phyloP scores from a whole-genome alignment of 106 monocot genomes.

The Allium fistulosum region DNA sequence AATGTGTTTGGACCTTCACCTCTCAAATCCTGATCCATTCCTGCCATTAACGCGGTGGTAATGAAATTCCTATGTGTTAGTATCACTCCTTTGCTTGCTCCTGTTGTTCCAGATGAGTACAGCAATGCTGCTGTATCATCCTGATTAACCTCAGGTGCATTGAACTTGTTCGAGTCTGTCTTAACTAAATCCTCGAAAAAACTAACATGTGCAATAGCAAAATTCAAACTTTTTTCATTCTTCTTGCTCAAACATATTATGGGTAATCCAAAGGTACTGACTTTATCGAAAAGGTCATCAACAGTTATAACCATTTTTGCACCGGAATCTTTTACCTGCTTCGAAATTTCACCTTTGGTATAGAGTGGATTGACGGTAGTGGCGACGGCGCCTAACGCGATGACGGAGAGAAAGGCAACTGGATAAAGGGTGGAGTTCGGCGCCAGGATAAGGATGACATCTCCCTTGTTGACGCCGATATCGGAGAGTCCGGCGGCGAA shows the following conservation, averaged over 20 bases:
- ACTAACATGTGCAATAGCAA: constrained; percentile 5
- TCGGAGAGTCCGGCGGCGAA: constrained; percentile 41
- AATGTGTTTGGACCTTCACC: constrained; percentile 40
- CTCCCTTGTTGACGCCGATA: constrained; percentile 32
- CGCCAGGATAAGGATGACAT: constrained; percentile 73
- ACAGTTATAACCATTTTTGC: constrained; percentile 55
- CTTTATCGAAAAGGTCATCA: constrained; percentile 35
- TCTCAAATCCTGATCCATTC: constrained; percentile 34
- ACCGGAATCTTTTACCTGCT: constrained; percentile 43
- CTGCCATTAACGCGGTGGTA: constrained; percentile 40
- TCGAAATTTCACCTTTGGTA: constrained; percentile 63
- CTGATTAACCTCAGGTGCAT: constrained; percentile 20
- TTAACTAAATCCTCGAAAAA: constrained; percentile 23
- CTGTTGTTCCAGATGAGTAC: constrained; percentile 90
- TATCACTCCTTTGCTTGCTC: constrained; percentile 72
- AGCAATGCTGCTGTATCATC: constrained; percentile 67
- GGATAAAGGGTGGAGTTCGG: constrained; percentile 77
- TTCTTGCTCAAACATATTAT: constrained; percentile 34
- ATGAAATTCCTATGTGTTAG: constrained; percentile 76
- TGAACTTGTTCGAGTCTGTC: background rate
- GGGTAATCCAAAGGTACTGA: constrained; percentile 23
- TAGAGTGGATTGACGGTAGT: constrained; percentile 85
- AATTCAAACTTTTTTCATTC: too few species aligned
- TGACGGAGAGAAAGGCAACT: constrained; percentile 63
- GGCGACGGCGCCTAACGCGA: constrained; percentile 72